phyloP scores from a whole-genome alignment of 345 rosid genomes.

The Eucalyptus cloeziana region DNA sequence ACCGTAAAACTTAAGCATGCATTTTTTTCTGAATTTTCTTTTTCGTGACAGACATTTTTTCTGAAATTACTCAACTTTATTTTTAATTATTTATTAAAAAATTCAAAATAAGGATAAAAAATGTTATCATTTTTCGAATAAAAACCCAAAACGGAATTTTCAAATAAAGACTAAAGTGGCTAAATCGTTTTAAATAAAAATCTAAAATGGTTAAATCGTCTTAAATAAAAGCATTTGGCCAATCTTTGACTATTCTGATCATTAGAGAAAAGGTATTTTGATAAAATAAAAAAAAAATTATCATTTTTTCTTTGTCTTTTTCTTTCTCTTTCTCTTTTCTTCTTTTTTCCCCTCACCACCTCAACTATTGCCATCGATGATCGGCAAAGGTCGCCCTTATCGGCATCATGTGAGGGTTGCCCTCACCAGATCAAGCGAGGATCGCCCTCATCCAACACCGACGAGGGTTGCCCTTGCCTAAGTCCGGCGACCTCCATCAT shows the following conservation, averaged over 20 bases:
- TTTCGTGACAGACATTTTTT: background rate
- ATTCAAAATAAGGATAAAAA: too few relatives aligned
- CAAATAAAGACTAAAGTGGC: accelerated
- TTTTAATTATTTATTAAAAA: background rate
- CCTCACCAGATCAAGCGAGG: too few relatives aligned
- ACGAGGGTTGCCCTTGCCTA: too few relatives aligned
- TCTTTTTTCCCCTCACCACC: too few relatives aligned
- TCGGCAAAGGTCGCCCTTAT: accelerated
- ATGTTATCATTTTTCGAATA: too few relatives aligned
- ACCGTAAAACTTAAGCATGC: background rate
- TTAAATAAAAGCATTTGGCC: too few relatives aligned
- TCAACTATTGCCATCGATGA: accelerated
- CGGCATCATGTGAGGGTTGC: accelerated
- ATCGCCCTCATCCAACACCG: accelerated
- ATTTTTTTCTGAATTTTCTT: background rate
- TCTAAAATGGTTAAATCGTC: accelerated
- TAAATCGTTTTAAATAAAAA: too few relatives aligned
- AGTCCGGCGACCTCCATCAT: too few relatives aligned
- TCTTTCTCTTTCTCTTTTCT: too few relatives aligned
- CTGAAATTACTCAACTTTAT: background rate
- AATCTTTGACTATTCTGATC: accelerated
- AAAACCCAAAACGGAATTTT: accelerated
- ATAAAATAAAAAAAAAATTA: accelerated
- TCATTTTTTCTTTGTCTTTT: too few relatives aligned
- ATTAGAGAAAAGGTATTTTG: too few relatives aligned